Base-by-base conservation (phyloP, 306 rosid species). In the Astragalus membranaceus region DNA sequence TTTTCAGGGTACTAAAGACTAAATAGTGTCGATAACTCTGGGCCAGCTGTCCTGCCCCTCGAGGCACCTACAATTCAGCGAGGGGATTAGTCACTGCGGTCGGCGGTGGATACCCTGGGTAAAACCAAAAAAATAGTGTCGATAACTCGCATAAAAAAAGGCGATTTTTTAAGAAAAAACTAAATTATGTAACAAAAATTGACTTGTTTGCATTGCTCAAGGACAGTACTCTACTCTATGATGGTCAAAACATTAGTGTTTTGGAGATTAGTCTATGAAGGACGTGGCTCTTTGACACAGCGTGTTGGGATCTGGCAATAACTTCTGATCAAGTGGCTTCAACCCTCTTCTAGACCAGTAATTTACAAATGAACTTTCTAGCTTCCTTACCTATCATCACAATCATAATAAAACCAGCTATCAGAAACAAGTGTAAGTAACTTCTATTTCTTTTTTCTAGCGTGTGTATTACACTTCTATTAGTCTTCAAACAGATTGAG, bases 271-370 rank as follows among this genome's bases (percentile, higher is more conserved):
- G 70, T 67, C 47, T 60, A 48, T 72, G 11, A 39, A 20, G 72
- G 61, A 54, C 56, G 76, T 61, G 85, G 89, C 82, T 85, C 92
- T 78, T 79, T 87, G 35, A 93, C 77, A 71, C 80, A 82, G 23
- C 60, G 69, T 65, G n/a, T 1, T 72, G 42, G 90, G 73, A 49
- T 87, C 88, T 54, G 96, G 85, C 83, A 90, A 82, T 70, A 90
- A 76, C 76, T 81, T 78, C 75, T 88, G 96, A 69, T 14, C 67
- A 42, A 48, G 77, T 55, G 98, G 92, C 77, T 81, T 81, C 79
- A 90, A 80, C 35, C 97, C 94, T 85, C 72, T 81, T 86, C 81
- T 67, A 17, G 82, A 78, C 98, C 98, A 88, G 76, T 73, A 68
- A 36, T 57, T 85, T 66, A 93, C 84, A 74, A 93, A 86, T 64